Conservation (phyloP, 164 flowering plant genomes). For the Aristolochia fimbriata region DNA sequence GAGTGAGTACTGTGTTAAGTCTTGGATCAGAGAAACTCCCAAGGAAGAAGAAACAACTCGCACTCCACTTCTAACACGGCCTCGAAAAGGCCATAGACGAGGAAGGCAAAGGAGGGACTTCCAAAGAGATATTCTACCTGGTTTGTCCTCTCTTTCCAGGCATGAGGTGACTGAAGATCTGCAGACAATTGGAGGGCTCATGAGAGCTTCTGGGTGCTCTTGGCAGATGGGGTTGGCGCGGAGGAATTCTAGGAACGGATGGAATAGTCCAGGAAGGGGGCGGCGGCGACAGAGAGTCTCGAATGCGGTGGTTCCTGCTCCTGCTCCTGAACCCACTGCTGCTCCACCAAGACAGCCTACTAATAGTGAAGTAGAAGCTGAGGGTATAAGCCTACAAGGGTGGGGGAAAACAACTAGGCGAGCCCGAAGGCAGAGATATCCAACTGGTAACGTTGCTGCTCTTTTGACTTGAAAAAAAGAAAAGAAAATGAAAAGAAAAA, state of each 20-base stretch:
- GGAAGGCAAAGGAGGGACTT: conserved; percentile 91
- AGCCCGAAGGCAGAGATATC: conserved; percentile 71
- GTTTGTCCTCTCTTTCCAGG: conserved; percentile 72
- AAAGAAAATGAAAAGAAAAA: background rate
- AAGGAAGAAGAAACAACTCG: conserved; percentile 35
- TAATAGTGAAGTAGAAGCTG: conserved; percentile 38
- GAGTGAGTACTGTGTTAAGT: conserved; percentile 55
- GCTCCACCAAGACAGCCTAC: conserved; percentile 31
- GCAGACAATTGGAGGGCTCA: conserved; percentile 53
- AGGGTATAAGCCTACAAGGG: conserved; percentile 61
- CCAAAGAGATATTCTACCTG: conserved; percentile 92
- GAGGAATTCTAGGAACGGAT: conserved; percentile 51
- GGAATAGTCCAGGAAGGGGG: conserved; percentile 30
- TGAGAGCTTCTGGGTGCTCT: conserved; percentile 65
- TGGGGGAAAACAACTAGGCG: conserved; percentile 96
- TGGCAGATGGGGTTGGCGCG: conserved; percentile 60
- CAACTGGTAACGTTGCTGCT: conserved; percentile 42
- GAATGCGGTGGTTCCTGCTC: conserved; percentile 6
- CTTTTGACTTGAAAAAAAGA: conserved; percentile 9
- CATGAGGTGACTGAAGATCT: conserved; percentile 93
- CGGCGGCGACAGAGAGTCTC: conserved; percentile 34
- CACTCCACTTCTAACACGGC: conserved; percentile 20
- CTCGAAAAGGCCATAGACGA: conserved; percentile 75
- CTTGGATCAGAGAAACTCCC: conserved; percentile 32
- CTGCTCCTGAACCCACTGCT: conserved; percentile 7